Evolutionary conservation across 2,329 filamentous ascomycete genomes (phyloP).

Genomic region (Aspergillus quadricinctus): DNA sequence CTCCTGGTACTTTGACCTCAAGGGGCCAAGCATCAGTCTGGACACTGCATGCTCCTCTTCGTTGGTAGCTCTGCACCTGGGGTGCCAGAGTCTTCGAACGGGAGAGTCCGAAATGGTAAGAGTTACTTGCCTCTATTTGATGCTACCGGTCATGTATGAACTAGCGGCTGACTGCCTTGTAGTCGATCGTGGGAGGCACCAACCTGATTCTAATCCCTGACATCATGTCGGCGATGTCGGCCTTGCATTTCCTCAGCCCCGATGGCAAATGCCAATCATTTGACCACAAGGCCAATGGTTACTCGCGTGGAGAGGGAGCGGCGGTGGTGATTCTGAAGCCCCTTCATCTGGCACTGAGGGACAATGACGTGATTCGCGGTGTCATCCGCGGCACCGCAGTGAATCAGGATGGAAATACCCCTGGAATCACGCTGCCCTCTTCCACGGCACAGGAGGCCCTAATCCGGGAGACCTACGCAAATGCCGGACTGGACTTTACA

Average conservation of each 20-base stretch:
- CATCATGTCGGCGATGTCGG: too few species aligned
- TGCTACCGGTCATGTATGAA: too few species aligned
- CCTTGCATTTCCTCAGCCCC: too few species aligned
- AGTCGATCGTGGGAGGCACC: too few species aligned
- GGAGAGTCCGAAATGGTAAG: slow-evolving; percentile 14
- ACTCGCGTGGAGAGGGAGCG: slow-evolving; percentile 48
- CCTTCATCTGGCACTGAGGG: slow-evolving; percentile 42
- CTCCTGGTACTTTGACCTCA: slow-evolving; percentile 22
- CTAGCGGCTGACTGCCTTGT: too few species aligned
- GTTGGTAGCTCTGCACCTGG: slow-evolving; percentile 23
- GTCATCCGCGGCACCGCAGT: slow-evolving; percentile 19
- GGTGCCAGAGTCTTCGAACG: slow-evolving; percentile 22
- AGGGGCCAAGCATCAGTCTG: slow-evolving; percentile 26
- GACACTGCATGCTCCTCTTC: slow-evolving; percentile 28
- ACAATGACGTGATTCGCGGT: slow-evolving; percentile 38
- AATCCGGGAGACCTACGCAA: slow-evolving; percentile 33
- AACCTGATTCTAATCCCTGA: too few species aligned
- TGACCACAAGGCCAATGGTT: slow-evolving; percentile 47
- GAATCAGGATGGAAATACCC: slow-evolving; percentile 34
- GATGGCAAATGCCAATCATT: slow-evolving; percentile 20
- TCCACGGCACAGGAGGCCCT: slow-evolving; percentile 32
- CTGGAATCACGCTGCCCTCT: slow-evolving; percentile 39
- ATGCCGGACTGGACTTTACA: slow-evolving; percentile 12
- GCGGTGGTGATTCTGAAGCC: slow-evolving; percentile 46
- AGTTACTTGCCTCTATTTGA: too few species aligned